These are phyloP conservation scores for Exophiala xenobiotica DNA, from an alignment of 2,329 filamentous ascomycete species.

Conservation along the genomic window DNA sequence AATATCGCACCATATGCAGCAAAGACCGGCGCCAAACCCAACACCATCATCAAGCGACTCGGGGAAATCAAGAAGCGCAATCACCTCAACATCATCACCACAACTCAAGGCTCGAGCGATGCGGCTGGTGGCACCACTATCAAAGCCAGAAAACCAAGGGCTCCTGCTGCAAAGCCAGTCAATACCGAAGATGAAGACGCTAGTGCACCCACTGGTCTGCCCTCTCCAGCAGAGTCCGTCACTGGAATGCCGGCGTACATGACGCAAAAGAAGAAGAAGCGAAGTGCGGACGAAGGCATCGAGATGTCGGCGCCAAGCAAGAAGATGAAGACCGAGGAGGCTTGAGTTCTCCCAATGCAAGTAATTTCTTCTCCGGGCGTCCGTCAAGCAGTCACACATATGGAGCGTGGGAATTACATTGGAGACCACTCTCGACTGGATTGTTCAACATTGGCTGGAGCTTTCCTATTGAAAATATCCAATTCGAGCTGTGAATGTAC, in stretches of 20 bases:
- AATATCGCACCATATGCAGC: constrained; percentile 11
- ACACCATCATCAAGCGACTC: constrained; percentile 18
- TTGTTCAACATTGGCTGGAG: too few relatives aligned
- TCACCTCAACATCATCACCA: constrained; percentile 19
- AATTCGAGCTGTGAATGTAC: too few relatives aligned
- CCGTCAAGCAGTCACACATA: too few relatives aligned
- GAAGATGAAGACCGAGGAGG: constrained; percentile 10
- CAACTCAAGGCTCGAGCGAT: constrained; percentile 2
- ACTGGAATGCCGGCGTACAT: not conserved
- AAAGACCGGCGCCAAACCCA: constrained; percentile 18
- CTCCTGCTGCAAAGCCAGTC: not conserved
- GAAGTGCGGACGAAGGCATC: not conserved
- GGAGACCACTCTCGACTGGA: too few relatives aligned
- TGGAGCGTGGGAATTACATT: too few relatives aligned
- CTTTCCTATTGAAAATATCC: too few relatives aligned
- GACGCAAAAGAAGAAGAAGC: constrained; percentile 9
- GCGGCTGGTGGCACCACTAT: not conserved
- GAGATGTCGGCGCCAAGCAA: not conserved
- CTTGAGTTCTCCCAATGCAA: not conserved
- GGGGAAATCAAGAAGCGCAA: constrained; percentile 22
- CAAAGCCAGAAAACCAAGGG: not conserved
- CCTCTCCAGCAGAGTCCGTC: constrained; percentile 6
- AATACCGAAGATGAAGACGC: not conserved
- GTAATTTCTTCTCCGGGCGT: not conserved
- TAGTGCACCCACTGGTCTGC: not conserved